These are phyloP conservation scores for Hypomyces perniciosus DNA, from an alignment of 2,329 filamentous ascomycete genomes.

Conservation along the genomic window DNA sequence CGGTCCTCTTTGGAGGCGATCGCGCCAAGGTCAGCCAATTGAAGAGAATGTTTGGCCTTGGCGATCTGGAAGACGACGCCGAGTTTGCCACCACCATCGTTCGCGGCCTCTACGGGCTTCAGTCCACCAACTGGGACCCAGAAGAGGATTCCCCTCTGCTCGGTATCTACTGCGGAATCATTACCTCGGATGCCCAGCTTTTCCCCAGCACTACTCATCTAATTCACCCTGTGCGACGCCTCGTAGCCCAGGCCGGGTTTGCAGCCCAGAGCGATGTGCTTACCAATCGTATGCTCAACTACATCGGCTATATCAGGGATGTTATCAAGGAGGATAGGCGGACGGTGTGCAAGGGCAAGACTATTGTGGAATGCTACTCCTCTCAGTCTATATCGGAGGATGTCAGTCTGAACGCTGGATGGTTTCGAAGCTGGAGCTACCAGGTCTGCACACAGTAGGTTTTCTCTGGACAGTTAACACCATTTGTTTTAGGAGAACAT, in stretches of 20 bases:
- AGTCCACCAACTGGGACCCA: constrained; percentile 50
- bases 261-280: constrained; percentile 31
- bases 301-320: constrained; percentile 39
- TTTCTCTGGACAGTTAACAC: too few relatives aligned
- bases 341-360: constrained; percentile 19
- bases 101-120: constrained; percentile 37
- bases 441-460: constrained; percentile 51
- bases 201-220: constrained; percentile 36
- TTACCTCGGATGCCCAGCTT: constrained; percentile 36
- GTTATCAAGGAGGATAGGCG: constrained; percentile 23
- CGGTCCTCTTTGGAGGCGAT: constrained; percentile 39
- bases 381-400: constrained; percentile 18
- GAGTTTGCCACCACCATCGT: constrained; percentile 44
- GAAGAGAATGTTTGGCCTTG: constrained; percentile 41
- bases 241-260: constrained; percentile 39
- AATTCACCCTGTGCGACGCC: constrained; percentile 28
- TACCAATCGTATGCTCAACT: constrained; percentile 44
- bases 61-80: constrained; percentile 33
- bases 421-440: constrained; percentile 42
- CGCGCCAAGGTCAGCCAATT: constrained; percentile 41
- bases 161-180: constrained; percentile 42
- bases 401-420: constrained; percentile 17
- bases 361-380: constrained; percentile 27
- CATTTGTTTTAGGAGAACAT: constrained; percentile 7
- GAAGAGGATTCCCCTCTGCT: constrained; percentile 35